These are phyloP conservation scores for Ogataea saltuana DNA, from an alignment of 805 yeast genomes.

Conservation along the genomic window DNA sequence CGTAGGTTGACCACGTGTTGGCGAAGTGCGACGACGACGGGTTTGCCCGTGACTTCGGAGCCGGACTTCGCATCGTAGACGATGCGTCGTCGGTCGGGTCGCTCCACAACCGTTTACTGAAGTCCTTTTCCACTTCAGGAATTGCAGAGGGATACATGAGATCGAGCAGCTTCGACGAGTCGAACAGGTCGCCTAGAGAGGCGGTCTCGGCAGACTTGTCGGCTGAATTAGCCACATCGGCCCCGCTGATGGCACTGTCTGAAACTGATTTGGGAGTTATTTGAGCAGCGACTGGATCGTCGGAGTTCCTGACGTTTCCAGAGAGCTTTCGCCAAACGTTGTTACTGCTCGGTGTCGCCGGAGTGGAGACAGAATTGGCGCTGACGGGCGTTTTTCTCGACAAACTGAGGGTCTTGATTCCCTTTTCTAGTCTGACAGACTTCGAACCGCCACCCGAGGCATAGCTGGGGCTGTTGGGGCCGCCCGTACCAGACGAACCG, in stretches of 20 bases:
- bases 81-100: constrained; percentile 18
- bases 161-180: constrained; percentile 11
- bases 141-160: constrained; percentile 6
- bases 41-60: neutral
- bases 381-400: constrained; percentile 10
- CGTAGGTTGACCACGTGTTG: constrained; percentile 1
- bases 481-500: neutral
- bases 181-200: constrained; percentile 1
- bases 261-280: neutral
- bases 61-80: neutral
- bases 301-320: too few species aligned
- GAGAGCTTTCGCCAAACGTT: constrained; percentile 12
- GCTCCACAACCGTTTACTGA: constrained; percentile 21
- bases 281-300: too few species aligned
- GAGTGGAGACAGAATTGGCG: constrained; percentile 6
- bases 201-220: neutral
- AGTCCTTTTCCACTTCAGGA: constrained; percentile 15
- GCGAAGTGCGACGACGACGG: constrained; percentile 1
- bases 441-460: constrained; percentile 5
- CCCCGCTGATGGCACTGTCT: neutral
- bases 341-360: constrained; percentile 5
- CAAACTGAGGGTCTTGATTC: constrained; percentile 16
- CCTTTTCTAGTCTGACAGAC: constrained; percentile 11
- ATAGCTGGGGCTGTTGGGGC: constrained; percentile 2
- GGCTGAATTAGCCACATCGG: neutral